Base-by-base conservation (phyloP, 2,329 filamentous ascomycete species). In the Aspergillus ustus region DNA sequence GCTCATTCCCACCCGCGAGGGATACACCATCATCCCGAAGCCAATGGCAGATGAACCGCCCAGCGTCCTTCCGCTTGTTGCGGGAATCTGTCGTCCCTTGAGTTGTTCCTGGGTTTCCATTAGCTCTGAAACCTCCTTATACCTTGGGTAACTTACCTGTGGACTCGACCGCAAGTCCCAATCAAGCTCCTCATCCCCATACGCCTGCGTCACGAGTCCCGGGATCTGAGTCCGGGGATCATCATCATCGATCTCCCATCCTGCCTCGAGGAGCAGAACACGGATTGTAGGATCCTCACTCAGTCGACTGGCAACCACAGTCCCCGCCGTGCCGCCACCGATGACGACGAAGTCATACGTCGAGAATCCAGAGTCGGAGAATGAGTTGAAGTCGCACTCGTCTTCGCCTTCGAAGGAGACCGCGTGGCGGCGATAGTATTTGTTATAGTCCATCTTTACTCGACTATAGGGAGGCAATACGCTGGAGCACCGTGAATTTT, bases 21-120 rank as follows among this genome's bases (percentile, higher is more conserved):
- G 68, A 25, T 67, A 68, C 9, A 69, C 48, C 17, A 68, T 28
- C 9, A 62, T 55, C n/a, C 71, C 72, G 44, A 81, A 78, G 62
- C 84, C 83, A 37, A 84, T 63, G 0, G 80, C 75, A 11, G 74
- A 80, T 17, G 78, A 80, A 9, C 83, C 83, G 4, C 83, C 83
- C 0, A 85, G 74, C 0, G 83, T 79, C 55, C 81, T 81, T 37
- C 81, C 83, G 4, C 81, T 75, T 25, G 78, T 77, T 40, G 81
- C 79, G 2, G 69, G 57, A 17, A 83, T 78, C 3, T 74, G 66
- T 1, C 81, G 76, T 17, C 75, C 73, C 15, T 77, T 75, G 4
- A 82, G 75, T 19, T 67, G 60, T 9, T 58, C 49, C 67, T 52
- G 31, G 40, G 2, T 19, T 9, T 4, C 11, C 6, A 8, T 40